Base-by-base conservation (phyloP, 768 basidiomycete genomes). In the Pholiota microspora region DNA sequence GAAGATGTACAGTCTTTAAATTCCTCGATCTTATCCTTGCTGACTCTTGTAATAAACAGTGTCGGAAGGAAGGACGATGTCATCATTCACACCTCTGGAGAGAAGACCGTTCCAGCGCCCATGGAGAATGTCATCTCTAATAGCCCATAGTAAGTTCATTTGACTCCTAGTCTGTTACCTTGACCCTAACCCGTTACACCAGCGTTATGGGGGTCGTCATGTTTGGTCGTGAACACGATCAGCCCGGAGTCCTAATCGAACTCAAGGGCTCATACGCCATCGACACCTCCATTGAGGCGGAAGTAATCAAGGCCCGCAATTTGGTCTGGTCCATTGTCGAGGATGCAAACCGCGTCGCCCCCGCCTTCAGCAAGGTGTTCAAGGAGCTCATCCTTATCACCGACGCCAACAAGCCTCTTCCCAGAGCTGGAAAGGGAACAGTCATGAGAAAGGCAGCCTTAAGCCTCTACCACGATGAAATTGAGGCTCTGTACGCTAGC, bases 361-460 rank as follows among this genome's bases (percentile, higher is more conserved):
- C 81, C 0, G 55, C 67, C 1, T 78, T 73, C 54, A 77, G 75
- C 53, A 69, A 73, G 24, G 71, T 81, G 8, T 80, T 80, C 65
- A 78, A 78, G 51, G 77, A 84, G 61, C 77, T 83, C 74, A 76
- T 83, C 44, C 45, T 83, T 45, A 68, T 81, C 8, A 67, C 78
- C 0, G 56, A 59, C 0, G 61, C 64, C 2, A 62, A 62, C 9
- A 73, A 72, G 16, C 80, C 77, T 1, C 68, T 83, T 54, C 64
- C 73, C 16, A 73, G 76, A 23, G 67, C 77, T 2, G 73, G 71
- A 0, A 85, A 84, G 62, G 78, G 79, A 0, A 81, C 79, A 0
- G 70, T 79, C 7, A 73, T 71, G 45, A 73, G 77, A 44, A 77
- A 77, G 54, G 71, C 72, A 2, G 75, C 77, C 0, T 54, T 83